Evolutionary conservation across 345 rosid species (phyloP), one percentile per base, ranked within the genome.

Genomic region (Populus deltoides): DNA sequence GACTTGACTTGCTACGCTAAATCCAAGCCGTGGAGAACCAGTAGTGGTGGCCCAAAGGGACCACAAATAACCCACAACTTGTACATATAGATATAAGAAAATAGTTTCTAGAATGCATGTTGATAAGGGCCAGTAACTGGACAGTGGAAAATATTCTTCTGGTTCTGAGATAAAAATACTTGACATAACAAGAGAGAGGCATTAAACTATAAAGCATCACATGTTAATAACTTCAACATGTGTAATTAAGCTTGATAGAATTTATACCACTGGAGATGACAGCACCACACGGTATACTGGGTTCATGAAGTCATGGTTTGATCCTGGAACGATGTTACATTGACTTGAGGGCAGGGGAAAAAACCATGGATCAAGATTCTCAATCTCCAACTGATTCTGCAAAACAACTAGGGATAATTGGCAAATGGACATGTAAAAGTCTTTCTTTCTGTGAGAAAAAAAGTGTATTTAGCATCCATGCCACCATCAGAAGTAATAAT

Each of bases 181-280:
- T 5, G 33, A 63, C 11, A 55, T 31, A 25, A 10, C 18, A 31
- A 12, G 39, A 29, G 68, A 25, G 69, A 27, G 68, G 8, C 38
- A n/a, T 35, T 29, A n/a, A 22, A 66, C 5, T 29, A 36, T n/a
- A 35, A 24, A 38, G 29, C 57, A 75, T 70, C 35, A 43, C 39
- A 27, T 72, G 66, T 24, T 31, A 24, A 47, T 39, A 38, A 49
- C 13, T 22, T 59, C 27, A 70, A 31, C 47, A 47, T 77, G 72
- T 62, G 31, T 29, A 69, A 70, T 71, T 22, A 55, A 70, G 80
- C 62, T 68, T 45, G 79, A 12, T 10, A 82, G 80, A 76, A 81
- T 73, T 75, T 66, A 71, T 93, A 94, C 98, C 97, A 93, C 93
- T 39, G 97, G 95, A 83, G 98, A 94, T 43, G 98, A 94, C 70